Percentiles rank a stretch among this genome's conserved stretches.
Conservation (phyloP, 2,329 filamentous ascomycete genomes). For the Bertia moriformis region DNA sequence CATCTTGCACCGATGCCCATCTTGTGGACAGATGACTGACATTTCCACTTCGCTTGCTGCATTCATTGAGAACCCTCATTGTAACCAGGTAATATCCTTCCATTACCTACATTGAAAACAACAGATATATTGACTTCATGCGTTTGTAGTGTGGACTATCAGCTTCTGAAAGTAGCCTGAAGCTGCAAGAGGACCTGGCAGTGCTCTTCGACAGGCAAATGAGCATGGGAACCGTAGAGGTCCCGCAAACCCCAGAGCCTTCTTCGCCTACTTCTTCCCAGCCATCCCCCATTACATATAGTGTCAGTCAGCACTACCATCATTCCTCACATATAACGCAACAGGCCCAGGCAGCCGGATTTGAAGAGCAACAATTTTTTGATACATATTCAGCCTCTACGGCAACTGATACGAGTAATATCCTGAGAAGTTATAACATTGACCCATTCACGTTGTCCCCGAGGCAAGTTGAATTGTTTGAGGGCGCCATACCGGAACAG, state of each 20-base stretch:
- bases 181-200: neutral
- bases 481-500: constrained; percentile 58
- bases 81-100: neutral
- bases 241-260: neutral
- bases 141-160: neutral
- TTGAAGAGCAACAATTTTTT: too few species aligned
- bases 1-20: neutral
- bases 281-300: neutral
- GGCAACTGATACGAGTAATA: constrained; percentile 33
- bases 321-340: constrained; percentile 51
- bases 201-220: neutral
- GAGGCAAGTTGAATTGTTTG: constrained; percentile 67
- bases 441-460: constrained; percentile 55
- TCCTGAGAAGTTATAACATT: constrained; percentile 50
- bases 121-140: neutral
- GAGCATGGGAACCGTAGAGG: neutral
- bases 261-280: too few species aligned
- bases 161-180: neutral
- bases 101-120: neutral
- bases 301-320: constrained; percentile 67
- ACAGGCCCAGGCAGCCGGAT: constrained; percentile 24
- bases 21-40: neutral
- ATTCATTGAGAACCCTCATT: neutral
- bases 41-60: neutral
- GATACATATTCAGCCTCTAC: too few species aligned